Percentiles rank a stretch among this genome's conserved stretches.
phyloP scores from a whole-genome alignment of 2,329 filamentous ascomycete species.

The Catunica adiposa region DNA sequence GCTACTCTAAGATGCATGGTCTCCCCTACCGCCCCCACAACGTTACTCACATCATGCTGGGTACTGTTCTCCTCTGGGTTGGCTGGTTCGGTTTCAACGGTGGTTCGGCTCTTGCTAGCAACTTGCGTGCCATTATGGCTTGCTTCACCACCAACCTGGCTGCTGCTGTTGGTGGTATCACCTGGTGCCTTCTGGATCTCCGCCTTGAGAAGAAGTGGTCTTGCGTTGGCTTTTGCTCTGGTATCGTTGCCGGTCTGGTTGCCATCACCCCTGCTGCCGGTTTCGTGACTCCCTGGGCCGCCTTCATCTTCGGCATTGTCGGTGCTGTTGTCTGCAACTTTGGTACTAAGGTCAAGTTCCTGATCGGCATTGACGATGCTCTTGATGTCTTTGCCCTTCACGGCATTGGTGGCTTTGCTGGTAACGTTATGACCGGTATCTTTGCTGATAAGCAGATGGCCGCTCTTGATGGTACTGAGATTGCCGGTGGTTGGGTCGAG shows the following conservation, averaged over 20 bases:
- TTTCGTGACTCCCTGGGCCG: slow-evolving; percentile 52
- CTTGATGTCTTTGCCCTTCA: slow-evolving; percentile 88
- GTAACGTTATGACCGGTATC: slow-evolving; percentile 61
- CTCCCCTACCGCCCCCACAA: slow-evolving; percentile 57
- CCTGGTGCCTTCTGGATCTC: slow-evolving; percentile 77
- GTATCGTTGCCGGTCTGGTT: slow-evolving; percentile 71
- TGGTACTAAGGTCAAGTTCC: slow-evolving; percentile 64
- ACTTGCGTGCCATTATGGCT: slow-evolving; percentile 78
- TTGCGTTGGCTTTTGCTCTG: slow-evolving; percentile 84
- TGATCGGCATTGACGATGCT: slow-evolving; percentile 65
- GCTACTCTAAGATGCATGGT: slow-evolving; percentile 42
- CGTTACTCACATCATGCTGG: slow-evolving; percentile 56
- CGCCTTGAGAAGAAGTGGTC: slow-evolving; percentile 88
- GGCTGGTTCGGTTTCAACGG: slow-evolving; percentile 97
- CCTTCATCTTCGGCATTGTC: slow-evolving; percentile 40
- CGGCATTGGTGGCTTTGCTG: slow-evolving; percentile 66
- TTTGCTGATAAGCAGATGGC: slow-evolving; percentile 63
- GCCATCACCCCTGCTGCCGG: slow-evolving; percentile 74
- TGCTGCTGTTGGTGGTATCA: slow-evolving; percentile 63
- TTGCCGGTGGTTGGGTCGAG: slow-evolving; percentile 52
- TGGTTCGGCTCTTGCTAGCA: slow-evolving; percentile 63
- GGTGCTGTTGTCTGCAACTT: slow-evolving; percentile 62
- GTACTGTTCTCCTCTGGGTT: slow-evolving; percentile 69
- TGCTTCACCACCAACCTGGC: slow-evolving; percentile 77
- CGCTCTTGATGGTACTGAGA: slow-evolving; percentile 45